Conservation (phyloP, 176 grass and related monocot species). For the Hordeum marinum region DNA sequence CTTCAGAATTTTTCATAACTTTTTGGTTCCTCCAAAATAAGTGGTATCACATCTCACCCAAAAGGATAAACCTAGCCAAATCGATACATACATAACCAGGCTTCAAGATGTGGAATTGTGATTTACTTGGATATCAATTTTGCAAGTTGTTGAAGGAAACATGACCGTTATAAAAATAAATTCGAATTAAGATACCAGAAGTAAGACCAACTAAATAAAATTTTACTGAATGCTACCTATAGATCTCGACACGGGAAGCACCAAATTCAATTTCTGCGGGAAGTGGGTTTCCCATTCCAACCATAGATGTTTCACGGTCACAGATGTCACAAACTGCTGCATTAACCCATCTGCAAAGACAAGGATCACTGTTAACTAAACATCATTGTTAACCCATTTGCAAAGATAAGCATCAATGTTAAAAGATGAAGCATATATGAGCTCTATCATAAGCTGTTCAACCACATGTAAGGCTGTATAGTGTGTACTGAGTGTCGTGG, state of each 20-base stretch:
- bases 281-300: constrained; percentile 72
- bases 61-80: background rate
- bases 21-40: background rate
- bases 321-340: constrained; percentile 76
- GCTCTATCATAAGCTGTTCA: background rate
- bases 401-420: constrained; percentile 28
- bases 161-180: background rate
- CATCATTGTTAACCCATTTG: constrained; percentile 80
- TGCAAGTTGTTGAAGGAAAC: background rate
- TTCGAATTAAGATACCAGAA: constrained; percentile 1
- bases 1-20: background rate
- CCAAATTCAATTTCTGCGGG: constrained; percentile 83
- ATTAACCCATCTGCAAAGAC: constrained; percentile 80
- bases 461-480: background rate
- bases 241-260: constrained; percentile 70
- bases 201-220: background rate
- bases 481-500: background rate
- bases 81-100: background rate
- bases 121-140: constrained; percentile 9
- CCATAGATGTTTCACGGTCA: constrained; percentile 50
- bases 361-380: background rate
- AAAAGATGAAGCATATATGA: constrained; percentile 9
- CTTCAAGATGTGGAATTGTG: constrained; percentile 15
- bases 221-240: constrained; percentile 57
- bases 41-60: background rate